Evolutionary conservation across 2,329 filamentous ascomycete genomes (phyloP).

Genomic region (Alternaria novae-zelandiae): DNA sequence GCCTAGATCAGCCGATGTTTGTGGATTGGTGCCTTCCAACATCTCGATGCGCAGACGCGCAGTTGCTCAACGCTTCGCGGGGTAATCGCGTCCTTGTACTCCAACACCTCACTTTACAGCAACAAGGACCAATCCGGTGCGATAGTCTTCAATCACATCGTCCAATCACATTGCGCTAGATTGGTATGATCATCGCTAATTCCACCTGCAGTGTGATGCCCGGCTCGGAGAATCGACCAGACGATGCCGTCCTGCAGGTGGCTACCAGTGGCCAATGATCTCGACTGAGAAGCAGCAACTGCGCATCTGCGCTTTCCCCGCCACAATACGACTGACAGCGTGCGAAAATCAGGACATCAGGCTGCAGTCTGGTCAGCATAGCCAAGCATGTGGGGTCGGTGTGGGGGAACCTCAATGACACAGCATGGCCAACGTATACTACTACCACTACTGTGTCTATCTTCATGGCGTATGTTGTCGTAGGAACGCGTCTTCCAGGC

Average conservation of each 20-base stretch:
- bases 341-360: neutral
- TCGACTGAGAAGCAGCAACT: neutral
- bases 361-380: neutral
- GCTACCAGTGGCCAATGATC: neutral
- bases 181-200: neutral
- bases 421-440: neutral
- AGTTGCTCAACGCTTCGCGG: neutral
- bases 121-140: neutral
- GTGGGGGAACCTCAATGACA: neutral
- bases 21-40: neutral
- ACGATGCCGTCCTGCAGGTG: neutral
- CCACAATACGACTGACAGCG: neutral
- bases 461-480: no score
- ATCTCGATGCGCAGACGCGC: neutral
- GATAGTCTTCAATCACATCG: no score
- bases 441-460: no score
- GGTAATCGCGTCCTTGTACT: neutral
- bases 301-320: neutral
- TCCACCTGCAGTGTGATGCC: neutral
- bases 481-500: no score
- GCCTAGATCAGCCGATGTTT: neutral
- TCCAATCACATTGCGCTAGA: no score
- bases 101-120: neutral
- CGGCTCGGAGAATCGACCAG: rapidly evolving
- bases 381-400: neutral